These are phyloP conservation scores for Tinospora cordifolia DNA, from an alignment of 164 flowering plant species.

Conservation along the genomic window DNA sequence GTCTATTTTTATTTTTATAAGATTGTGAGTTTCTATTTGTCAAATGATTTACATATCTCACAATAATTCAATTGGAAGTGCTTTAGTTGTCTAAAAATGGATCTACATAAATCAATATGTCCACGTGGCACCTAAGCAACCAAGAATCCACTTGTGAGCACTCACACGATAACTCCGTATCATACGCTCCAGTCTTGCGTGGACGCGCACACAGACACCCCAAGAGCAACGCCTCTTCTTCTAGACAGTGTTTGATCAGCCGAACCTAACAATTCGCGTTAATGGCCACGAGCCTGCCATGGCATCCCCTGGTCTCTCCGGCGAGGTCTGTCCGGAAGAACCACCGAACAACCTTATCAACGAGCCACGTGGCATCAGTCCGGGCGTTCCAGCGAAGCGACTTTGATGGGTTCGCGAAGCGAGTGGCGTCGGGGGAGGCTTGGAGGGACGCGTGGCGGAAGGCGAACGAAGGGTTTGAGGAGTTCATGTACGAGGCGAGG, in stretches of 20 bases:
- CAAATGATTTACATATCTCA: too few relatives aligned
- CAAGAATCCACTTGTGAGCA: too few relatives aligned
- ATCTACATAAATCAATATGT: too few relatives aligned
- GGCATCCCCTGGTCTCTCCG: conserved; percentile 31
- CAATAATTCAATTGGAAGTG: too few relatives aligned
- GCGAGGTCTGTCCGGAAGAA: conserved; percentile 12
- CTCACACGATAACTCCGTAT: not conserved
- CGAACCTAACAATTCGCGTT: not conserved
- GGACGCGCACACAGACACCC: not conserved
- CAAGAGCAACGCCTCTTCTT: not conserved
- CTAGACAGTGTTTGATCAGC: not conserved
- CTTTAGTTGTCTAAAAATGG: too few relatives aligned
- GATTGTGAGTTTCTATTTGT: too few relatives aligned
- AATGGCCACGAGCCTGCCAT: conserved; percentile 22
- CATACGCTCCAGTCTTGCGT: not conserved
- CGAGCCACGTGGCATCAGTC: conserved; percentile 17
- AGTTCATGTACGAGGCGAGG: conserved; percentile 58
- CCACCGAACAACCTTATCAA: conserved; percentile 1
- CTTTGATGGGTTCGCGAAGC: conserved; percentile 56
- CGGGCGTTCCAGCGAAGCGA: conserved; percentile 63
- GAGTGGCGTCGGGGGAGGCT: conserved; percentile 50
- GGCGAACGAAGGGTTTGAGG: conserved; percentile 84
- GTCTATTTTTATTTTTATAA: too few relatives aligned
- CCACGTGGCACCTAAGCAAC: too few relatives aligned
- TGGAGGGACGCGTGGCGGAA: conserved; percentile 61